Conservation (phyloP, 768 basidiomycete species). For the Hortiboletus campestris region DNA sequence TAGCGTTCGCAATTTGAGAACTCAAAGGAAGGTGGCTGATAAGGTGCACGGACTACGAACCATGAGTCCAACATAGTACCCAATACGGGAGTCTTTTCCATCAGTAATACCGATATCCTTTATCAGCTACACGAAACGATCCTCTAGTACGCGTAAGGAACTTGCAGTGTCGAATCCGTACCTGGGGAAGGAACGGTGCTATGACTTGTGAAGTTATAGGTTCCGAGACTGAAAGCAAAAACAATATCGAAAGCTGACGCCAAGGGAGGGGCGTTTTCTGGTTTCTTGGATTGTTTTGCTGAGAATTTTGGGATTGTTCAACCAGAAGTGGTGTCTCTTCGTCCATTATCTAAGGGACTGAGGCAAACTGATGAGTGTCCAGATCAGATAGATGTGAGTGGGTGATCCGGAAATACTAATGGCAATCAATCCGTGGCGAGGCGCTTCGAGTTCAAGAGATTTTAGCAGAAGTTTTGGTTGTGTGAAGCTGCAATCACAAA, state of each 20-base stretch:
- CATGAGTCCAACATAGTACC: slow-evolving; percentile 49
- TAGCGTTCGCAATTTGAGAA: slow-evolving; percentile 12
- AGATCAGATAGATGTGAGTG: not conserved
- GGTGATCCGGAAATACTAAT: not conserved
- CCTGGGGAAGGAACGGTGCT: slow-evolving; percentile 67
- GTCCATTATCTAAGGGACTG: slow-evolving; percentile 37
- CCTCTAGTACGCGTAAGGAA: not conserved
- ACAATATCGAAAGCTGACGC: slow-evolving; percentile 64
- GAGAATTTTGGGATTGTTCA: slow-evolving; percentile 7
- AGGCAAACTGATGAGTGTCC: slow-evolving; percentile 1
- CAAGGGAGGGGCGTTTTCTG: slow-evolving; percentile 59
- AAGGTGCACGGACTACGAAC: slow-evolving; percentile 31
- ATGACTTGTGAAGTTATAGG: slow-evolving; percentile 73
- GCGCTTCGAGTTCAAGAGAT: not conserved
- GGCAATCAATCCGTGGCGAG: not conserved
- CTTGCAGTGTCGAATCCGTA: slow-evolving; percentile 26
- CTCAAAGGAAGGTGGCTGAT: not conserved
- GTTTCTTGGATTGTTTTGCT: slow-evolving; percentile 21
- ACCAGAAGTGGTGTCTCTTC: slow-evolving; percentile 62
- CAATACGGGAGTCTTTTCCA: slow-evolving; percentile 44
- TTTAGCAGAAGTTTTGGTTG: too few species aligned
- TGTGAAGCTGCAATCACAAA: not conserved
- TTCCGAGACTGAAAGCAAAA: slow-evolving; percentile 72
- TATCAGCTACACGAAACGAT: slow-evolving; percentile 19
- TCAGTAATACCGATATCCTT: slow-evolving; percentile 37